Evolutionary conservation across 345 rosid genomes (phyloP).

Genomic region (Sonneratia caseolaris): DNA sequence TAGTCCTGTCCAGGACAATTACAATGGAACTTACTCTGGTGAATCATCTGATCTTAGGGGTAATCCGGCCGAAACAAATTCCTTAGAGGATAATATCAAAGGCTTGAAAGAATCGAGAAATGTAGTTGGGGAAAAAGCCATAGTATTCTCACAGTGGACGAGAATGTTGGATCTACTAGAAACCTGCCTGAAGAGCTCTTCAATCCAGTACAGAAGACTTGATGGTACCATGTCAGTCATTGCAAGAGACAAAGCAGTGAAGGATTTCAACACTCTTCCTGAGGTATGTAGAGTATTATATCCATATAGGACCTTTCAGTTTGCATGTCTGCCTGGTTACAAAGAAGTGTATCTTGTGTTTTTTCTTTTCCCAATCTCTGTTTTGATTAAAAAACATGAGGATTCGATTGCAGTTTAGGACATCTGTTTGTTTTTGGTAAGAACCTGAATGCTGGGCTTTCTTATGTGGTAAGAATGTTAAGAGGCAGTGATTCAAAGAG

Average conservation of each 20-base stretch:
- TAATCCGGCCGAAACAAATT: conserved; percentile 18
- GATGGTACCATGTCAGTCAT: conserved; percentile 96
- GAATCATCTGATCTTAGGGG: conserved; percentile 15
- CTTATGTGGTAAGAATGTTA: background rate
- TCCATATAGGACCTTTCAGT: background rate
- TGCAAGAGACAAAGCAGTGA: conserved; percentile 92
- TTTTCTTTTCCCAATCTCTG: background rate
- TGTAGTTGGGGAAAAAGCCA: conserved; percentile 63
- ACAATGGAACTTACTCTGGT: conserved; percentile 14
- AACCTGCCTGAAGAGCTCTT: conserved; percentile 56
- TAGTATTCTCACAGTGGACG: conserved; percentile 97
- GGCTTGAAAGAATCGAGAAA: conserved; percentile 22
- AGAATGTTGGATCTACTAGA: conserved; percentile 87
- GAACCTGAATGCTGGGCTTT: background rate
- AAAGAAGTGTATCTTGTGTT: background rate
- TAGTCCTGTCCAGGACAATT: conserved; percentile 16
- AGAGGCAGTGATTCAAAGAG: background rate
- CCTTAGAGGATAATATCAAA: conserved; percentile 6
- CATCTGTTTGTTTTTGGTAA: background rate
- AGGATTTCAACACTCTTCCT: conserved; percentile 84
- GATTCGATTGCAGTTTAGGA: background rate
- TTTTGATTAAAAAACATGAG: background rate
- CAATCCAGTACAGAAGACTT: conserved; percentile 80
- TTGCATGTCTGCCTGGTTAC: background rate
- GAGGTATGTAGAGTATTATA: conserved; percentile 41